These are phyloP conservation scores for Colletotrichum costaricense DNA, from an alignment of 2,329 filamentous ascomycete genomes.

Conservation along the genomic window DNA sequence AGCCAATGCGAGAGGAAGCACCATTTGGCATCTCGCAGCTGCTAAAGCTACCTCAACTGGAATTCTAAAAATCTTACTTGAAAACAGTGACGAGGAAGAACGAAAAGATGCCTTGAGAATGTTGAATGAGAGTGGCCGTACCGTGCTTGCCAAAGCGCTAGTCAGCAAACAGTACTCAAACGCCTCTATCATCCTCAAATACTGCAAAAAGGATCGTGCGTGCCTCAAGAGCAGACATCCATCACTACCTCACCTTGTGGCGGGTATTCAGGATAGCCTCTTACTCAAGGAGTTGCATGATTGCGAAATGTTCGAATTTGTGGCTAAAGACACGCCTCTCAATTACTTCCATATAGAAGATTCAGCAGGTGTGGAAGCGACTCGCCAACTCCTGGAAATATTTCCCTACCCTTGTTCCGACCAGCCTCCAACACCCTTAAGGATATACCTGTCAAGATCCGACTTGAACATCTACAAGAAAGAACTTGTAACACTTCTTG, in stretches of 20 bases:
- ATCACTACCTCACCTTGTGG: background rate
- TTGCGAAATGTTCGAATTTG: background rate
- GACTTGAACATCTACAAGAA: background rate
- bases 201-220: background rate
- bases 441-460: background rate
- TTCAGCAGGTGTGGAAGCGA: background rate
- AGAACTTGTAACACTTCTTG: background rate
- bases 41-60: background rate
- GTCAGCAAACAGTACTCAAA: background rate
- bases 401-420: background rate
- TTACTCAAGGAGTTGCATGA: background rate
- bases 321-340: background rate
- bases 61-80: background rate
- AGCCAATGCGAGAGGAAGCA: background rate
- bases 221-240: background rate
- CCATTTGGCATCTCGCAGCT: constrained; percentile 11
- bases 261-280: background rate
- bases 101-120: background rate
- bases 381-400: background rate
- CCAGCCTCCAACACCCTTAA: background rate
- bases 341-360: background rate
- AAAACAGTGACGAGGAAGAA: background rate
- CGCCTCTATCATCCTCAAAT: background rate
- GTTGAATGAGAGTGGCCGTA: background rate
- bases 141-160: background rate